A percentile compares a stretch with the other conserved stretches of the same genome.
These are phyloP conservation scores for Paraglomus brasilianum DNA, from an alignment of 192 early-diverging fungal species.

Conservation along the genomic window DNA sequence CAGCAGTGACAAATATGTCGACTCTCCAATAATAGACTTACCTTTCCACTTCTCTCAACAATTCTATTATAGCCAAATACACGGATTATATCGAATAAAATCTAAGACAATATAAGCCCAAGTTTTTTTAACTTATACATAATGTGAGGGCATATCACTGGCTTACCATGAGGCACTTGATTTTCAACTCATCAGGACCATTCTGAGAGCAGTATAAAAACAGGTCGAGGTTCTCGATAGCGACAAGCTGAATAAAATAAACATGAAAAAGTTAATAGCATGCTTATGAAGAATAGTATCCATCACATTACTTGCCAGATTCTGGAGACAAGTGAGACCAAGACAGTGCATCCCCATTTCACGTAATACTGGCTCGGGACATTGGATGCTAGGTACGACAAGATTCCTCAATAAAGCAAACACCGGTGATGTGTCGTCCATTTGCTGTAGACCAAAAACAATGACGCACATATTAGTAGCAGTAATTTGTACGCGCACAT, in stretches of 20 bases:
- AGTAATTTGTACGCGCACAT: background rate
- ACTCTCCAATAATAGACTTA: no score
- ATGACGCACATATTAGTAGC: background rate
- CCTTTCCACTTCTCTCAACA: no score
- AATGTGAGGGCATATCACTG: background rate
- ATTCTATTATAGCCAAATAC: no score
- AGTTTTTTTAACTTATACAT: background rate
- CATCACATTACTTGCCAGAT: constrained; percentile 49
- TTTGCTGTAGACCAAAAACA: constrained; percentile 32
- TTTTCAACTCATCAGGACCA: constrained; percentile 57
- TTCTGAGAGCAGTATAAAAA: constrained; percentile 66
- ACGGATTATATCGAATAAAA: constrained; percentile 61
- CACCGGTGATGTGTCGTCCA: constrained; percentile 70
- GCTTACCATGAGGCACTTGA: constrained; percentile 67
- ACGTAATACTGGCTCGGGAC: constrained; percentile 62
- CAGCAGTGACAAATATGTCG: constrained; percentile 34
- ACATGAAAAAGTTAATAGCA: background rate
- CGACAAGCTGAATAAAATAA: constrained; percentile 49
- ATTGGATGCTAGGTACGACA: constrained; percentile 71
- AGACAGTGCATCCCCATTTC: constrained; percentile 83
- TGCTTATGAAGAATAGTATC: background rate
- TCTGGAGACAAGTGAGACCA: constrained; percentile 73
- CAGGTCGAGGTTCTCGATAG: constrained; percentile 66
- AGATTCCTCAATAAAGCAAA: constrained; percentile 72
- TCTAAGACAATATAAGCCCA: constrained; percentile 33